Conservation (phyloP, 176 grass and related monocot genomes). For the Oropetium thomaeum region DNA sequence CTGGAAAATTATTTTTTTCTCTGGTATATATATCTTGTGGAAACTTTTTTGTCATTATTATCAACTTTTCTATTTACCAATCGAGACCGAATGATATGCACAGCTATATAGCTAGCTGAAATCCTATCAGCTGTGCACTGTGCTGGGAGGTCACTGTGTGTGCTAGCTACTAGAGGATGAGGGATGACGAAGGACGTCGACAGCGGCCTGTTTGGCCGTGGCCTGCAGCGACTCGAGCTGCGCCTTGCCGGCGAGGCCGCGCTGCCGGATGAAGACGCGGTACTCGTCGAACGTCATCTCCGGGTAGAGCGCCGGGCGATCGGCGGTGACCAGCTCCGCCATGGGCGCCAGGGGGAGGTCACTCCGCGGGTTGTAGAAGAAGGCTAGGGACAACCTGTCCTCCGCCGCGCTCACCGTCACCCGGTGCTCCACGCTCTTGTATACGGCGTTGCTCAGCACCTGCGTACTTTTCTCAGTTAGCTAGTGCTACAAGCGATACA, state of each 20-base stretch:
- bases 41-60: no score
- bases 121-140: not conserved
- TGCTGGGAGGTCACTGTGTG: not conserved
- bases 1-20: no score
- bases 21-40: no score
- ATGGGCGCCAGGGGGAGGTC: conserved; percentile 59
- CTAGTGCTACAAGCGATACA: not conserved
- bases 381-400: conserved; percentile 69
- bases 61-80: conserved; percentile 7
- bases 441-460: conserved; percentile 71
- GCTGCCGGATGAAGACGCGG: conserved; percentile 53
- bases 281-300: conserved; percentile 84
- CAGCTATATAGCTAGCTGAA: not conserved
- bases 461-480: conserved; percentile 14
- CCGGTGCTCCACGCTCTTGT: conserved; percentile 86
- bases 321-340: conserved; percentile 46
- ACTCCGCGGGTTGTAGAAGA: conserved; percentile 87
- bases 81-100: not conserved
- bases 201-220: not conserved
- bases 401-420: conserved; percentile 55
- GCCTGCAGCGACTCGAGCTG: conserved; percentile 48
- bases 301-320: conserved; percentile 49
- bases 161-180: not conserved
- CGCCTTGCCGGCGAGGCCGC: conserved; percentile 61
- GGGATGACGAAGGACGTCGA: not conserved